phyloP scores from a whole-genome alignment of 2,329 filamentous ascomycete genomes.

The Plectosphaerella cucumerina region DNA sequence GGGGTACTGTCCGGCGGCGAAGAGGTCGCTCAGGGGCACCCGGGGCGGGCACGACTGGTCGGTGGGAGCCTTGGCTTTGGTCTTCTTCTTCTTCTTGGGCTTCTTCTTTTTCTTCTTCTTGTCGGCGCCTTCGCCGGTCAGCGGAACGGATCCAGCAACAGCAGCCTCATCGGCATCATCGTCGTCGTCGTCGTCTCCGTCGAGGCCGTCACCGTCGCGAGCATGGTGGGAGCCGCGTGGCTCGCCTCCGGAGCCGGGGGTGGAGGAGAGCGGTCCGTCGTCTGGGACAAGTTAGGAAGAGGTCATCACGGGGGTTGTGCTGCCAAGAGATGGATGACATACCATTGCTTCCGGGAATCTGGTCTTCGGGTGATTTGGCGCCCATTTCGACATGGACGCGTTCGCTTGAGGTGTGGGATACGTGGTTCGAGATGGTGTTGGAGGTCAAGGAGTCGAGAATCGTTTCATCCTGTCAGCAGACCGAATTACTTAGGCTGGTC shows the following conservation, averaged over 20 bases:
- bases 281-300: too few species aligned
- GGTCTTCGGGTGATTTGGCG: too few species aligned
- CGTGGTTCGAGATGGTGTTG: too few species aligned
- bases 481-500: too few species aligned
- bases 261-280: too few species aligned
- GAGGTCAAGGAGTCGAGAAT: too few species aligned
- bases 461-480: too few species aligned
- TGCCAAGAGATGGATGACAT: too few species aligned
- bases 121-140: background rate
- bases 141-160: background rate
- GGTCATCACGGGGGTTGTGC: too few species aligned
- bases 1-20: constrained; percentile 21
- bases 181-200: constrained; percentile 22
- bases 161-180: constrained; percentile 5
- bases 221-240: constrained; percentile 32
- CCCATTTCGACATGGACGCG: too few species aligned
- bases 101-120: constrained; percentile 7
- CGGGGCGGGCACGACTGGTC: constrained; percentile 28
- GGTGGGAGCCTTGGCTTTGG: constrained; percentile 10
- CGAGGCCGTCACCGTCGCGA: constrained; percentile 35
- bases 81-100: constrained; percentile 16
- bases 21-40: constrained; percentile 24
- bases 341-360: too few species aligned
- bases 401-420: too few species aligned
- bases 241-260: constrained; percentile 29